Conservation (phyloP, 257 asterid genomes). For the Gentiana dahurica region DNA sequence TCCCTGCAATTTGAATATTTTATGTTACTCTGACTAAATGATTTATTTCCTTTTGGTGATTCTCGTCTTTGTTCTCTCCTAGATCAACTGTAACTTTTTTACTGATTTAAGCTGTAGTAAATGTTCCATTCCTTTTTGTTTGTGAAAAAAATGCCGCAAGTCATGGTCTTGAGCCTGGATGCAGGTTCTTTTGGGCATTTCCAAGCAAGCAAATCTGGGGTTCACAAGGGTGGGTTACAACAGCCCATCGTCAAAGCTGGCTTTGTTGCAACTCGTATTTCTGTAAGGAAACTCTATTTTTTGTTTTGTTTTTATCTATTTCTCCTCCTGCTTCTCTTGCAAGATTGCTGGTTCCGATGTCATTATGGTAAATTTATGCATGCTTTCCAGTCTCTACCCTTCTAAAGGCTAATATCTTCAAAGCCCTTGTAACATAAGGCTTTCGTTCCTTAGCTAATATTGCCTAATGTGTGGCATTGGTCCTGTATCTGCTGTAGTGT, state of each 20-base stretch:
- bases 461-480: no score
- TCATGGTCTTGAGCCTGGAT: neutral
- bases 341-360: neutral
- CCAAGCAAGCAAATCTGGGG: slow-evolving; percentile 94
- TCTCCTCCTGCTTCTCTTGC: neutral
- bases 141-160: neutral
- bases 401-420: no score
- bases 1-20: neutral
- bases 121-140: neutral
- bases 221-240: slow-evolving; percentile 79
- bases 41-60: neutral
- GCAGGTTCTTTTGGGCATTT: slow-evolving; percentile 98
- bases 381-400: neutral
- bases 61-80: neutral
- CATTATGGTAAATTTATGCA: neutral
- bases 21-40: neutral
- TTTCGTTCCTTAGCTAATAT: no score
- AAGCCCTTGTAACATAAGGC: neutral
- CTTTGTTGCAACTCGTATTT: slow-evolving; percentile 94
- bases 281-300: slow-evolving; percentile 37
- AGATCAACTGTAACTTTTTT: no score
- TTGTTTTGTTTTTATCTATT: neutral
- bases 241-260: slow-evolving; percentile 80
- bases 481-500: no score
- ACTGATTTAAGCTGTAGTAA: neutral